Evolutionary conservation across 768 basidiomycete species (phyloP), one percentile per base, ranked within the genome.

Genomic region (Mycena rebaudengoi): DNA sequence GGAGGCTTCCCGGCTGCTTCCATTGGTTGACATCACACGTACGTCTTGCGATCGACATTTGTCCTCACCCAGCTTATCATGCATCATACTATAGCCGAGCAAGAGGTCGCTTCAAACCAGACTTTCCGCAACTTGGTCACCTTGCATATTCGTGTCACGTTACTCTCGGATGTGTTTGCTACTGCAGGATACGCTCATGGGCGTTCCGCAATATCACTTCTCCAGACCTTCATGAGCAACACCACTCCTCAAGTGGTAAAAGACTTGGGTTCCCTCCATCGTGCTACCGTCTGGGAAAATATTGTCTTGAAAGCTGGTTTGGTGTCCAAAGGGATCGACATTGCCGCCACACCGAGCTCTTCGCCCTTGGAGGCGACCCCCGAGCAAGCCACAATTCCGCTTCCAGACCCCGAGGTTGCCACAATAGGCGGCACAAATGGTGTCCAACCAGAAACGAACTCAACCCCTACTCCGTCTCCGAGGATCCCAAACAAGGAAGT

Each of bases 131-230:
- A 79, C 65, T 83, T 97, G 8, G 85, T 94, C 44, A 85, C 87
- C 18, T 79, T 97, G 28, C 88, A 95, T 67, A 89, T 93, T 40
- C 89, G 92, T 20, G 84, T 95, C 55, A 91, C 91, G 20, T 79
- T 96, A 40, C 86, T 98, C 51, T 91, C 92, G 7, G 96, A 98
- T 69, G 88, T 96, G 18, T 96, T 96, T 75, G 85, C 89, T 6
- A 93, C 91, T 29, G 87, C 92, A 20, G 90, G 91, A 7, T 94
- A 91, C 73, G 85, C 90, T 21, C 94, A 96, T 70, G 89, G 91
- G 37, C 86, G 95, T 59, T 85, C 89, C 26, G 88, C 92, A 1
- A 88, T 91, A 10, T 80, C 87, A 2, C 81, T 96, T 37, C 83
- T 97, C 32, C 89, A 92, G 70, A 88, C 87, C 5, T 76, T 98